Evolutionary conservation across 2,329 filamentous ascomycete genomes (phyloP).

Genomic region (Trichophyton equinum): DNA sequence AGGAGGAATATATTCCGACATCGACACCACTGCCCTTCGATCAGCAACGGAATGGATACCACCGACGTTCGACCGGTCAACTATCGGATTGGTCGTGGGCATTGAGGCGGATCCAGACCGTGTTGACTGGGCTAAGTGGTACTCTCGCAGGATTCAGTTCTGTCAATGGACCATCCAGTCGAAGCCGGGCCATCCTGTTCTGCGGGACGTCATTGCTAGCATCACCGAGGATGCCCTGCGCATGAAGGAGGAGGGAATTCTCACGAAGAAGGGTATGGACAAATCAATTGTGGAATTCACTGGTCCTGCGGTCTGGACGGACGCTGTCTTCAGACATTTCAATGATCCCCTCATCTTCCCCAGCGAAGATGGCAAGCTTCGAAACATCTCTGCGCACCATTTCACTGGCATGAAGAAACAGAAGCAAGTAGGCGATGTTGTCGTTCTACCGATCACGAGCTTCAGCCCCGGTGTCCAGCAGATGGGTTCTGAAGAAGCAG

Average conservation of each 20-base stretch:
- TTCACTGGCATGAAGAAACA: slow-evolving; percentile 77
- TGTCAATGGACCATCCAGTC: slow-evolving; percentile 98
- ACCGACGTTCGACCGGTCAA: slow-evolving; percentile 57
- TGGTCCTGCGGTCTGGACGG: slow-evolving; percentile 88
- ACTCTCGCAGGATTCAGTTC: slow-evolving; percentile 90
- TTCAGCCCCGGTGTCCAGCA: slow-evolving; percentile 91
- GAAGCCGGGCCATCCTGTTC: slow-evolving; percentile 84
- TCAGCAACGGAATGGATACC: slow-evolving; percentile 84
- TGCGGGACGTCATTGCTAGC: slow-evolving; percentile 73
- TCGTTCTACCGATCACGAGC: slow-evolving; percentile 88
- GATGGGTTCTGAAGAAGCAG: slow-evolving; percentile 78
- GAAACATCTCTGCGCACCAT: slow-evolving; percentile 69
- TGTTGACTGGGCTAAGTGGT: slow-evolving; percentile 88
- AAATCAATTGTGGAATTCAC: slow-evolving; percentile 86
- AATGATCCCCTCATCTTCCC: slow-evolving; percentile 85
- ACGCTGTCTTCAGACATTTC: slow-evolving; percentile 81
- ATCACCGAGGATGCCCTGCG: slow-evolving; percentile 73
- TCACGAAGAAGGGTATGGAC: slow-evolving; percentile 49
- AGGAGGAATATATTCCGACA: slow-evolving; percentile 77
- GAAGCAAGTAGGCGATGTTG: slow-evolving; percentile 84
- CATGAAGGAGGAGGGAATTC: slow-evolving; percentile 54
- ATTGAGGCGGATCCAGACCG: slow-evolving; percentile 95
- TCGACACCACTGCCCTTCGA: slow-evolving; percentile 77
- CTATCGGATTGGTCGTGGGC: slow-evolving; percentile 76
- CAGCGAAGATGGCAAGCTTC: slow-evolving; percentile 49